These are phyloP conservation scores for Meripilus lineatus DNA, from an alignment of 1,284 basidiomycete genomes.

Conservation along the genomic window DNA sequence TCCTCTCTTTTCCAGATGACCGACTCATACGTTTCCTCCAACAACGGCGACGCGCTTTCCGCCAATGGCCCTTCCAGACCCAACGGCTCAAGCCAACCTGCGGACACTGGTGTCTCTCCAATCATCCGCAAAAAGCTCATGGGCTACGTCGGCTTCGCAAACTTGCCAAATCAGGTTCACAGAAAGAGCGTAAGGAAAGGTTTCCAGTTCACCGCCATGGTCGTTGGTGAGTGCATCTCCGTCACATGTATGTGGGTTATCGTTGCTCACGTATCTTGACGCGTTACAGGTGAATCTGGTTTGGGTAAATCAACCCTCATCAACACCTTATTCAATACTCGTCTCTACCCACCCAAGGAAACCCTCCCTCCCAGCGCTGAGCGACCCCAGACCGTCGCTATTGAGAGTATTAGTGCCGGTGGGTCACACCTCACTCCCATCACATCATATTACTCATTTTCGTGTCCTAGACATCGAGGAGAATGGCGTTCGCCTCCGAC, in stretches of 20 bases:
- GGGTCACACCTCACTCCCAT: conserved; percentile 25
- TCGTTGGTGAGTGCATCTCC: conserved; percentile 75
- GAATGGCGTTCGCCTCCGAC: conserved; percentile 88
- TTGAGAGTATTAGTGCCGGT: conserved; percentile 97
- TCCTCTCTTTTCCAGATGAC: conserved; percentile 48
- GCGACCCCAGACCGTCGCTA: conserved; percentile 86
- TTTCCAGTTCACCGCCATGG: conserved; percentile 96
- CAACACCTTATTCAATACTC: conserved; percentile 96
- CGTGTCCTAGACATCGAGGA: conserved; percentile 85
- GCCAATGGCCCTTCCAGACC: conserved; percentile 44
- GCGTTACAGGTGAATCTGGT: conserved; percentile 83
- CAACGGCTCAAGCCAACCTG: conserved; percentile 53
- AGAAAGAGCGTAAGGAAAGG: conserved; percentile 94
- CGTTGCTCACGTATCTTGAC: conserved; percentile 12
- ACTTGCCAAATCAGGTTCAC: conserved; percentile 96
- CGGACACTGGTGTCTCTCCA: conserved; percentile 40
- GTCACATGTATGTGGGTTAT: conserved; percentile 19
- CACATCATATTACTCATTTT: conserved; percentile 21
- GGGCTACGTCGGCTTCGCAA: conserved; percentile 88
- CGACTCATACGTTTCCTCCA: conserved; percentile 64
- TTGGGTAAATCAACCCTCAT: conserved; percentile 96
- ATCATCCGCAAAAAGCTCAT: conserved; percentile 89
- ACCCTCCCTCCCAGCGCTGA: conserved; percentile 82
- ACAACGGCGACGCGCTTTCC: conserved; percentile 52
- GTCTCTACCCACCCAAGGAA: conserved; percentile 86